Evolutionary conservation across 2,329 filamentous ascomycete species (phyloP), one percentile per base, ranked within the genome.

Genomic region (Calcarisporium arbuscula): DNA sequence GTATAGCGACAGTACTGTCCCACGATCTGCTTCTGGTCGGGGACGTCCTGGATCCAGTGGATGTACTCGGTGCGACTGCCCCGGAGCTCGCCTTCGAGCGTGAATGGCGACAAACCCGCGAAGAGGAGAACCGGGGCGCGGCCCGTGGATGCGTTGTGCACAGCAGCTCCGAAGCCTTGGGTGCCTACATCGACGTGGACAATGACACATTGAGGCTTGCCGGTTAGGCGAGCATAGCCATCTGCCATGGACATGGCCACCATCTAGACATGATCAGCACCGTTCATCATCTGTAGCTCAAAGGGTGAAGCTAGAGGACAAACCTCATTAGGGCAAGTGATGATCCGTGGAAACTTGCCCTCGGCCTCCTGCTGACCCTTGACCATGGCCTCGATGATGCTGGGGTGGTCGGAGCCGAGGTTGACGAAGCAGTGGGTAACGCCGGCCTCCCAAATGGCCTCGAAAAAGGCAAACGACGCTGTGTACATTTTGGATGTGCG

Each of bases 21-120:
- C 4, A 94, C 66, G 39, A 94, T 89, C 49, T 79, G 73, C 55
- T 82, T 85, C 56, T 90, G 85, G 49, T 90, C 83, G 0, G 82
- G 84, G 4, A 88, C 81, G 57, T 90, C 83, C 50, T 90, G 85
- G 20, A 89, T 82, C 83, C 85, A 90, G 56, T 90, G 85, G 46
- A 88, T 89, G 54, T 85, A 89, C 58, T 90, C 85, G 2, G 83
- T 88, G 35, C 85, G 69, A n/a, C 73, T 80, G 10, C 85, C 85
- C 1, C 80, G 72, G 61, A 83, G 76, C 58, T 90, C 85, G 12
- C 85, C 85, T 48, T 88, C 82, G 19, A 81, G 70, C 0, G 85
- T 89, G 52, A 79, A 85, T 0, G 85, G 85, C 9, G 79, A 85
- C 12, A 89, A 62, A 5, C 85, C 85, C 2, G 85, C 85, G 48